These are phyloP conservation scores for Leccinum solheimii DNA, from an alignment of 1,284 basidiomycete genomes.

Conservation along the genomic window DNA sequence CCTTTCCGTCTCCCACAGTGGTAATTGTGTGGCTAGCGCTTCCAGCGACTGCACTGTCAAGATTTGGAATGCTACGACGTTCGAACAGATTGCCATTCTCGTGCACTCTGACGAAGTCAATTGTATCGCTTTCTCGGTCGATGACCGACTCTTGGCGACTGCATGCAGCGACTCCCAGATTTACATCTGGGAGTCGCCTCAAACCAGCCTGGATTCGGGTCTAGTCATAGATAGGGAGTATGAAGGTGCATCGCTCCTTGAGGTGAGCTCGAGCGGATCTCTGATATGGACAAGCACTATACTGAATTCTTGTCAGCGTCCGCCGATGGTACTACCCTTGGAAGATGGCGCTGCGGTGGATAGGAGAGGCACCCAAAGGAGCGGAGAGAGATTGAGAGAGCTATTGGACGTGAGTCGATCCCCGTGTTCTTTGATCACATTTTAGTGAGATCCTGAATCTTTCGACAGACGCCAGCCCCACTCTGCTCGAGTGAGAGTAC, in stretches of 20 bases:
- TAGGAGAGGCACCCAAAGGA: not conserved
- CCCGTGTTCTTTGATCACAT: not conserved
- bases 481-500: conserved; percentile 6
- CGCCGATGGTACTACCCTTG: conserved; percentile 3
- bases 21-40: conserved; percentile 28
- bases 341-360: conserved; percentile 6
- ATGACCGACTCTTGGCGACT: conserved; percentile 31
- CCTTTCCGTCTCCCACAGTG: conserved; percentile 29
- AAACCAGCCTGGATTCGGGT: conserved; percentile 31
- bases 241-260: conserved; percentile 28
- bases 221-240: conserved; percentile 26
- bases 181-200: conserved; percentile 31
- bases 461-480: conserved; percentile 13
- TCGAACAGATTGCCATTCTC: conserved; percentile 27
- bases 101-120: conserved; percentile 26
- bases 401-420: conserved; percentile 21
- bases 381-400: conserved; percentile 14
- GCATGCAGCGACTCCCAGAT: conserved; percentile 27
- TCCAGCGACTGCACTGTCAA: conserved; percentile 34
- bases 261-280: conserved; percentile 20
- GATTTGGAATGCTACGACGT: conserved; percentile 32
- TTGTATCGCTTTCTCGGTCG: conserved; percentile 27
- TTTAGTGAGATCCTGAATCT: conserved; percentile 13
- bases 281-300: not conserved
- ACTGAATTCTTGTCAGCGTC: conserved; percentile 16